Percentiles rank a stretch among this genome's conserved stretches.
Conservation (phyloP, 139 green algal species). For the Deuterostichococcus epilithicus region DNA sequence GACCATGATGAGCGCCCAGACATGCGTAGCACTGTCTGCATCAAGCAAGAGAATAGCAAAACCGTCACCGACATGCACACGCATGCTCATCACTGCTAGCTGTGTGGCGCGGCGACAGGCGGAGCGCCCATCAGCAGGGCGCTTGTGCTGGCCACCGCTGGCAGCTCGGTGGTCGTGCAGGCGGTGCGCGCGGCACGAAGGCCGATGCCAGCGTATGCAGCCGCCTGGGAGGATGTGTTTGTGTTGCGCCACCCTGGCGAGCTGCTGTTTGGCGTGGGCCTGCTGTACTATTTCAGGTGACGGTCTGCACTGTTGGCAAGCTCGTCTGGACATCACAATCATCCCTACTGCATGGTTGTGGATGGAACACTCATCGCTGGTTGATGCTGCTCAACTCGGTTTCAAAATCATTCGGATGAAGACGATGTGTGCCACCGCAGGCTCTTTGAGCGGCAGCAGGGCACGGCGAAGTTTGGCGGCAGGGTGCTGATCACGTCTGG, state of each 20-base stretch:
- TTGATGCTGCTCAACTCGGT: too few relatives aligned
- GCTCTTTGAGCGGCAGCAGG: slow-evolving; percentile 44
- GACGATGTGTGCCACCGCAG: slow-evolving; percentile 2
- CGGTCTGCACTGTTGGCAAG: too few relatives aligned
- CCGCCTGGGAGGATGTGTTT: slow-evolving; percentile 73
- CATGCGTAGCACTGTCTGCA: too few relatives aligned
- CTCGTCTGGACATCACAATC: too few relatives aligned
- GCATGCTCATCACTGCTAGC: too few relatives aligned
- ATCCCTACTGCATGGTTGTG: too few relatives aligned
- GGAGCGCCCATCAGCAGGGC: not conserved
- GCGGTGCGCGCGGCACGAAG: not conserved
- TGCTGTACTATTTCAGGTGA: slow-evolving; percentile 47
- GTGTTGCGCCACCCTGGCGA: slow-evolving; percentile 11
- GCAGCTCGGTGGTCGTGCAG: not conserved
- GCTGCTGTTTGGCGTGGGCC: slow-evolving; percentile 3
- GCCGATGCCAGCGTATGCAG: slow-evolving; percentile 6
- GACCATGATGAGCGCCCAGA: too few relatives aligned
- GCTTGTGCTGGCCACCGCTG: not conserved
- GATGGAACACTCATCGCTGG: too few relatives aligned
- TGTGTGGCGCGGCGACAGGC: not conserved
- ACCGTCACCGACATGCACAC: too few relatives aligned
- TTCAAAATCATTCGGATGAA: too few relatives aligned
- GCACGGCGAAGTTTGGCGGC: slow-evolving; percentile 42
- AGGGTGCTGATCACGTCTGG: slow-evolving; percentile 19
- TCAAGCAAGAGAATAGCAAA: too few relatives aligned